Percentiles rank a stretch among this genome's conserved stretches.
Conservation (phyloP, 371 early-diverging fungal genomes). For the Dinochytrium kinnereticum region DNA sequence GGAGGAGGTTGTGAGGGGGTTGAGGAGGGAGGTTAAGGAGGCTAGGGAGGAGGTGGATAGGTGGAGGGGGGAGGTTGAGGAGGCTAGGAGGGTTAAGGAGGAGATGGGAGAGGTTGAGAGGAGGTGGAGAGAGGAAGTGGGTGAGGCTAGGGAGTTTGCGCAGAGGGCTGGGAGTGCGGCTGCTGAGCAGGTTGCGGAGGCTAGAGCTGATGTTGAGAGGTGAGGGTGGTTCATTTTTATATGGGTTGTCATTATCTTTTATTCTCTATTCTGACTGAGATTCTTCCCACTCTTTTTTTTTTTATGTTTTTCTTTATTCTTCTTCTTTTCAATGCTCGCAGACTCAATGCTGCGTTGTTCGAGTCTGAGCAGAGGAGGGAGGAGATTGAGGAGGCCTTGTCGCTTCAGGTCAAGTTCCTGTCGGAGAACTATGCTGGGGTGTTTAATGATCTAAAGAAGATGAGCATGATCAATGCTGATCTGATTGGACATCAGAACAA, state of each 20-base stretch:
- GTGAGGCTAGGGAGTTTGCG: neutral
- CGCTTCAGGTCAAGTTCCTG: constrained; percentile 35
- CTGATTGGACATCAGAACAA: constrained; percentile 53
- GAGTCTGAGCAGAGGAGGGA: constrained; percentile 16
- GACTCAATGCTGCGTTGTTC: constrained; percentile 3
- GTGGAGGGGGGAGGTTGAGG: constrained; percentile 15
- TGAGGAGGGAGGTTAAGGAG: constrained; percentile 6
- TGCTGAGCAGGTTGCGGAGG: neutral
- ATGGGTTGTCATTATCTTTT: neutral
- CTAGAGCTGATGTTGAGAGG: neutral
- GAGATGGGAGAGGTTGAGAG: neutral
- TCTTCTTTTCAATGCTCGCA: neutral
- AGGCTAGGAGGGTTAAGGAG: constrained; percentile 4
- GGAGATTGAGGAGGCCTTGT: constrained; percentile 35
- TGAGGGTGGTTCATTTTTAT: neutral
- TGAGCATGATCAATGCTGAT: constrained; percentile 44
- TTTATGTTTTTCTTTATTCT: neutral
- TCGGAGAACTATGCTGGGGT: constrained; percentile 31
- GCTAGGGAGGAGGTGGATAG: neutral
- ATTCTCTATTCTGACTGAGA: neutral
- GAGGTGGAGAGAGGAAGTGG: neutral
- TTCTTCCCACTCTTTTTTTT: neutral
- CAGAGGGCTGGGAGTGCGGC: neutral
- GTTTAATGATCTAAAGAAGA: constrained; percentile 37
- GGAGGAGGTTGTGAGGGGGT: too few relatives aligned